Percentiles rank a stretch among this genome's conserved stretches.
Evolutionary conservation across 2,329 filamentous ascomycete species (phyloP).

Genomic region (Mollisia scopiformis): DNA sequence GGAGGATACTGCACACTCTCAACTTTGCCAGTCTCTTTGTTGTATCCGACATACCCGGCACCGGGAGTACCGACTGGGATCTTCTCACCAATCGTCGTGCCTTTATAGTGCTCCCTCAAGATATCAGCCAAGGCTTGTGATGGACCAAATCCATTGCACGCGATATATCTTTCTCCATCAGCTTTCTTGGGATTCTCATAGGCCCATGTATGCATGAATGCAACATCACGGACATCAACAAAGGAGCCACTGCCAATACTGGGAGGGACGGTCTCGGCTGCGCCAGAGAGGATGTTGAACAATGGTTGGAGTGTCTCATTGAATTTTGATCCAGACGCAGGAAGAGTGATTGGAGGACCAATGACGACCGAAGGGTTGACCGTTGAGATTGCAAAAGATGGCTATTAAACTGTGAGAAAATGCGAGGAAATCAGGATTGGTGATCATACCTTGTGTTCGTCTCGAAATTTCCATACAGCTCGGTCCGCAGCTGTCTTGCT

Average conservation of each 20-base stretch:
- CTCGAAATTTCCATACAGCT: slow-evolving; percentile 42
- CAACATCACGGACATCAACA: slow-evolving; percentile 50
- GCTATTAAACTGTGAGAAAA: slow-evolving; percentile 29
- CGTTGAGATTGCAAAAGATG: slow-evolving; percentile 42
- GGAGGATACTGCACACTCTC: slow-evolving; percentile 16
- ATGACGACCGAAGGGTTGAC: slow-evolving; percentile 46
- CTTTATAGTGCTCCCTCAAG: slow-evolving; percentile 41
- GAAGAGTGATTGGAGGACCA: slow-evolving; percentile 42
- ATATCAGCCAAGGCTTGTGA: slow-evolving; percentile 46
- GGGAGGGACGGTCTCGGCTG: slow-evolving; percentile 29
- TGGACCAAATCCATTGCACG: slow-evolving; percentile 35
- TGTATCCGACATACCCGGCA: slow-evolving; percentile 40
- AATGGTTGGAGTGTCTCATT: slow-evolving; percentile 39
- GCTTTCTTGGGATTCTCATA: slow-evolving; percentile 40
- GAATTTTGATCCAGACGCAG: slow-evolving; percentile 35
- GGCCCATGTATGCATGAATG: slow-evolving; percentile 41
- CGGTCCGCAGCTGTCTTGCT: slow-evolving; percentile 44
- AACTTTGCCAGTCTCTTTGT: slow-evolving; percentile 27
- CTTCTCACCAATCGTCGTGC: slow-evolving; percentile 32
- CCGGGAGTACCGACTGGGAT: slow-evolving; percentile 43
- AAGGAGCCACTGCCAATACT: slow-evolving; percentile 32
- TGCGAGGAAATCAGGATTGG: slow-evolving; percentile 15
- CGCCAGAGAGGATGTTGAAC: slow-evolving; percentile 40
- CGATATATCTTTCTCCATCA: slow-evolving; percentile 46
- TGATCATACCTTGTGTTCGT: slow-evolving; percentile 36